A percentile compares a stretch with the other conserved stretches of the same genome.
These are phyloP conservation scores for Colletotrichum kahawae DNA, from an alignment of 2,329 filamentous ascomycete genomes.

Conservation along the genomic window DNA sequence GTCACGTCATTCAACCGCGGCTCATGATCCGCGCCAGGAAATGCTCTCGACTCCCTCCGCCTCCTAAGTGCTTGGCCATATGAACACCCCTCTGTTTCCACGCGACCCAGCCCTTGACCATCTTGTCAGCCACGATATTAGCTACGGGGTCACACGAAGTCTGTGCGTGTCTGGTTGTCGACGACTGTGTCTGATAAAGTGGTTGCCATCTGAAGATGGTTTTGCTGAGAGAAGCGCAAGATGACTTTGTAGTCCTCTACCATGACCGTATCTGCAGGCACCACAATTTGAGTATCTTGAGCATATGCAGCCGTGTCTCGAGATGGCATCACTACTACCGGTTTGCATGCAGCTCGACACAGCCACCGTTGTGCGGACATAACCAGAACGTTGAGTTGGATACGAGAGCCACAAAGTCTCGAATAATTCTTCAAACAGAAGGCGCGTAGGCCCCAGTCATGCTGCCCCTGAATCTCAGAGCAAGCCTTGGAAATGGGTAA, in stretches of 20 bases:
- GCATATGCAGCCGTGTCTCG: background rate
- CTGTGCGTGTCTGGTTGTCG: background rate
- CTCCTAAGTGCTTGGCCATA: background rate
- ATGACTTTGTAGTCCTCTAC: too few relatives aligned
- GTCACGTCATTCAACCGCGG: conserved; percentile 11
- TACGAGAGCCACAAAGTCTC: background rate
- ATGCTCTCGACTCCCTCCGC: background rate
- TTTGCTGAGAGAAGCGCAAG: background rate
- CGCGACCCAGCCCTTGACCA: background rate
- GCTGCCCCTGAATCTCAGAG: background rate
- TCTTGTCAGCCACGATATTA: background rate
- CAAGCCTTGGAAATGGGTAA: background rate
- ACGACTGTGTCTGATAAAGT: background rate
- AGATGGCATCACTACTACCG: background rate
- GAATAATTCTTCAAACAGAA: background rate
- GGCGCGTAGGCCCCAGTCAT: background rate
- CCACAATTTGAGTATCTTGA: background rate
- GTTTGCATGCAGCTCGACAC: background rate
- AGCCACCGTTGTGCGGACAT: background rate
- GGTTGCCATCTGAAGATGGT: background rate
- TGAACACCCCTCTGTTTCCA: background rate
- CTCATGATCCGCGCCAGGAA: background rate
- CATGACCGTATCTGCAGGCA: background rate
- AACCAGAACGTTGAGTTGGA: background rate
- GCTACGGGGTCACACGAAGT: background rate